These are phyloP conservation scores for Radiomyces spectabilis DNA, from an alignment of 192 early-diverging fungal genomes.

Conservation along the genomic window DNA sequence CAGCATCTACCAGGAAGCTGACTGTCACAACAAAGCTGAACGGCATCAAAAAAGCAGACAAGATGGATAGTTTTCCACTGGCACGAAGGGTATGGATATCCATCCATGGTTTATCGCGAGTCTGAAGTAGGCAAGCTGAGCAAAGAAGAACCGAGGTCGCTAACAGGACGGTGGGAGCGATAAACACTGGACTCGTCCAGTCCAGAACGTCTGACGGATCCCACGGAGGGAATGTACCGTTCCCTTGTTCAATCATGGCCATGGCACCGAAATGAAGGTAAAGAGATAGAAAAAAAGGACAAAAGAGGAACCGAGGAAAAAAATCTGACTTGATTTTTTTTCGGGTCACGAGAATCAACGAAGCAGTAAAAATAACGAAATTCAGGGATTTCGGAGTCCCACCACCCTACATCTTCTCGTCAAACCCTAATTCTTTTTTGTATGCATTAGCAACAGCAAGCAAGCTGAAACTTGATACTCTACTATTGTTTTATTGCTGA, in stretches of 20 bases:
- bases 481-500: too few species aligned
- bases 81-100: background rate
- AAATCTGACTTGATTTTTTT: background rate
- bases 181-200: background rate
- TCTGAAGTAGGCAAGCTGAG: background rate
- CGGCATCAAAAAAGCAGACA: constrained; percentile 19
- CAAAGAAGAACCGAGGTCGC: background rate
- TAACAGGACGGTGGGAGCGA: background rate
- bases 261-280: background rate
- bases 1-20: constrained; percentile 26
- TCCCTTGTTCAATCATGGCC: too few species aligned
- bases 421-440: too few species aligned
- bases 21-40: constrained; percentile 21
- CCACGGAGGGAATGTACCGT: background rate
- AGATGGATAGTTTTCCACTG: constrained; percentile 4
- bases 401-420: too few species aligned
- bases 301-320: background rate
- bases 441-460: too few species aligned
- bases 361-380: background rate
- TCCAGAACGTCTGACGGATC: background rate
- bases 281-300: background rate
- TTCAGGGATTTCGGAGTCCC: too few species aligned
- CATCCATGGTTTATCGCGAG: background rate
- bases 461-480: too few species aligned
- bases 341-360: background rate